Evolutionary conservation across 2,329 filamentous ascomycete genomes (phyloP), one percentile per base, ranked within the genome.

Genomic region (Cercospora sp.): DNA sequence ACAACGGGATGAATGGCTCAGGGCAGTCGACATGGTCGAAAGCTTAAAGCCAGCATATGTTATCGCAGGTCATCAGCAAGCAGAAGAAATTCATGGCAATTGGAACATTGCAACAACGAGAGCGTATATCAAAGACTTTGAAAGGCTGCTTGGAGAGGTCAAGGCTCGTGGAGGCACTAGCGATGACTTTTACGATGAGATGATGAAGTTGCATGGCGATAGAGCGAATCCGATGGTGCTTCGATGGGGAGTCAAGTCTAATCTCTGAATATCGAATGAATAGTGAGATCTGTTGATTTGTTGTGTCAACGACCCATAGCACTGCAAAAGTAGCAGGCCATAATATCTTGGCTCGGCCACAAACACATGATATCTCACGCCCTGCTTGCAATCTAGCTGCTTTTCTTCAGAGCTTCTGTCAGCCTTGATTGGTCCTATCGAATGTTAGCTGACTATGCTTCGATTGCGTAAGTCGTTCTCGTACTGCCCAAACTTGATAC

Each of bases 1-100:
- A 4, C 53, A 55, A 36, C 59, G 67, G 18, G 64, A 67, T 16
- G 67, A 69, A 64, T 69, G 64, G 67, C 58, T 67, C 16, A 12
- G 48, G 16, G 67, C 67, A 3, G 33, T 67, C 26, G 67, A 69
- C 16, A 53, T 59, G n/a, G 67, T 69, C 5, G 64, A 66, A 40
- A 42, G 33, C 7, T 53, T 69, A 13, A 57, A 48, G 26, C 67
- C 67, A 28, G 57, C 40, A 20, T 57, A 28, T 13, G 64, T 69
- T 10, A 60, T 69, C 2, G 48, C 59, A 13, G 67, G 67, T 13
- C 64, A 69, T 36, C 45, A 59, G 51, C 31, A 66, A 42, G 58
- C 31, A 10, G 67, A 65, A 16, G 67, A 69, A 28, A 30, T 69
- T 18, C 13, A 63, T 20, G 66, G 66, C 1, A 23, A 26, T 9